Conservation (phyloP, 345 rosid genomes). For the Citrus australasica region DNA sequence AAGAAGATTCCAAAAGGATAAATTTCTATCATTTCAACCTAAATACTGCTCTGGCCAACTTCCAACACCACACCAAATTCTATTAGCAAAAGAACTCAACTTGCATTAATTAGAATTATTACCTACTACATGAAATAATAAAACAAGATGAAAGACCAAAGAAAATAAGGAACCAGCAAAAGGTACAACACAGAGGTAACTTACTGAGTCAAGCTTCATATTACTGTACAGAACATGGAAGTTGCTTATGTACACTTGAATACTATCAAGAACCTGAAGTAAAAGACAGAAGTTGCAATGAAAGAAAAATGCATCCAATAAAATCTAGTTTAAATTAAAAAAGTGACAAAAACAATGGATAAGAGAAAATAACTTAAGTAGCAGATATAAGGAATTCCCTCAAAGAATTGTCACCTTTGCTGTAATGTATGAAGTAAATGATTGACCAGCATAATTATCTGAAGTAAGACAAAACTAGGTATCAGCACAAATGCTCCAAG, state of each 20-base stretch:
- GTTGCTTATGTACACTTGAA: constrained; percentile 75
- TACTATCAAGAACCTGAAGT: constrained; percentile 77
- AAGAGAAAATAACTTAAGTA: neutral
- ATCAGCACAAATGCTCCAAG: neutral
- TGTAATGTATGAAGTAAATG: constrained; percentile 65
- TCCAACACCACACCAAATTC: neutral
- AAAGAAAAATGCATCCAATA: neutral
- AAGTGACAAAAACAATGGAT: neutral
- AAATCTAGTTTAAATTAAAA: neutral
- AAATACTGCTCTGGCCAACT: neutral
- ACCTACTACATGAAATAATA: neutral
- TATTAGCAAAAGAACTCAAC: neutral
- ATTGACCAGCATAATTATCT: constrained; percentile 77
- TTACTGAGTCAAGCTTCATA: constrained; percentile 51
- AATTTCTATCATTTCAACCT: neutral
- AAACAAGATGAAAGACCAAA: neutral
- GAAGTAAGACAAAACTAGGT: constrained; percentile 19
- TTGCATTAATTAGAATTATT: neutral
- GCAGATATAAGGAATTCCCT: neutral
- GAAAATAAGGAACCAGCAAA: neutral
- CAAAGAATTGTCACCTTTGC: constrained; percentile 58
- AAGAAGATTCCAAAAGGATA: neutral
- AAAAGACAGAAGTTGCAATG: neutral
- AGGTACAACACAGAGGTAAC: constrained; percentile 16
- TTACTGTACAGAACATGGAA: constrained; percentile 66